Evolutionary conservation across 768 basidiomycete species (phyloP).

Genomic region (Collybia sp.): DNA sequence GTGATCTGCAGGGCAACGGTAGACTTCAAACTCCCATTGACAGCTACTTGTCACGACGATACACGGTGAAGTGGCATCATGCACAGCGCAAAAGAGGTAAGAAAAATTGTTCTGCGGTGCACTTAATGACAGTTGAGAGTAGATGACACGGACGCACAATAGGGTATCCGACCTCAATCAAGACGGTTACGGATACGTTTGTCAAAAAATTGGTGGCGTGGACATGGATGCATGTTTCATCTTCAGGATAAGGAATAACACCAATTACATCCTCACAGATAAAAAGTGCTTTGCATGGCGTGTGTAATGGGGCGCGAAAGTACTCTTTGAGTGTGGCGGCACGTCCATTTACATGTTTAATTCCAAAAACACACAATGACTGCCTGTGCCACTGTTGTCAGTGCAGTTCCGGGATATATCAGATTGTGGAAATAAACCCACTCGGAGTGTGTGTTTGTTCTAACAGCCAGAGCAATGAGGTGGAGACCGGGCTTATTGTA

Average conservation of each 20-base stretch:
- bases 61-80: too few relatives aligned
- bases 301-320: neutral
- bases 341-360: neutral
- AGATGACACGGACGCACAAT: neutral
- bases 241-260: neutral
- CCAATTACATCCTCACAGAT: conserved; percentile 5
- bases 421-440: neutral
- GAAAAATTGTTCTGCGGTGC: too few relatives aligned
- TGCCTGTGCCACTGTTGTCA: neutral
- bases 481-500: conserved; percentile 4
- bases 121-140: too few relatives aligned
- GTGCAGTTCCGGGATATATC: neutral
- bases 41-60: too few relatives aligned
- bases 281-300: conserved; percentile 1
- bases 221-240: neutral
- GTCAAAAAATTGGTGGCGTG: conserved; percentile 3
- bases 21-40: too few relatives aligned
- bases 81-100: too few relatives aligned
- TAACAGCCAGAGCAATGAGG: conserved; percentile 1
- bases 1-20: too few relatives aligned
- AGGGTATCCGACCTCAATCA: neutral
- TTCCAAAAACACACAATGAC: neutral
- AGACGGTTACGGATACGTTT: neutral
- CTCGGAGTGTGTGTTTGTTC: neutral
- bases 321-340: neutral